Evolutionary conservation across 495 filamentous ascomycete genomes (phyloP).

Genomic region (Neurospora tetrasperma): DNA sequence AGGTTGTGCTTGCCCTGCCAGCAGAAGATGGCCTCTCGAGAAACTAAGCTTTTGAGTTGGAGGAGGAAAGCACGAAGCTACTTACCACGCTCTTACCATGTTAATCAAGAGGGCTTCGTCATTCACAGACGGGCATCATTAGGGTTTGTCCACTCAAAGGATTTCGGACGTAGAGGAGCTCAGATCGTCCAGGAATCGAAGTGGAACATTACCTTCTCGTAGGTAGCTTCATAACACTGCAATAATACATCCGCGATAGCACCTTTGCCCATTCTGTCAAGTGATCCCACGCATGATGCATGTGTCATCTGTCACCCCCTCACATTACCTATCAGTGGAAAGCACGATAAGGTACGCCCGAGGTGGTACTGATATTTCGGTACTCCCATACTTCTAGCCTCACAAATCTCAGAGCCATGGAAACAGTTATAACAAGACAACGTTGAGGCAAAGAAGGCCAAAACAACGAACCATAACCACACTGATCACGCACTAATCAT

Average conservation of each 20-base stretch:
- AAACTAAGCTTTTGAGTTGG: neutral
- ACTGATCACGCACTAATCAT: too few relatives aligned
- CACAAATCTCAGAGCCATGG: too few relatives aligned
- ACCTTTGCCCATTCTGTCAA: neutral
- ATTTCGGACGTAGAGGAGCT: neutral
- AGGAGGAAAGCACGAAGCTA: neutral
- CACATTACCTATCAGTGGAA: neutral
- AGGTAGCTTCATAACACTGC: neutral
- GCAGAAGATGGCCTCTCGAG: neutral
- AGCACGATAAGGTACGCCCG: neutral
- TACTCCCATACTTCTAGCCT: too few relatives aligned
- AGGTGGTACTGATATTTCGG: neutral
- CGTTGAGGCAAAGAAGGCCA: neutral
- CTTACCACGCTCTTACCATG: neutral
- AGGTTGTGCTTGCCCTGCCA: neutral
- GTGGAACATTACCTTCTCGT: neutral
- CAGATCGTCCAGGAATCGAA: neutral
- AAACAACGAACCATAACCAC: too few relatives aligned
- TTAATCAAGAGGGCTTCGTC: neutral
- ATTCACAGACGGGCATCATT: neutral
- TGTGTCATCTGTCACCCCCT: neutral
- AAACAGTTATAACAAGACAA: neutral
- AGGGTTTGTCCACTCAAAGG: neutral
- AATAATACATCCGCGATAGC: neutral
- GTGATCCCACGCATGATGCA: neutral